phyloP scores from a whole-genome alignment of 2,329 filamentous ascomycete species.

The Fusarium sp. region DNA sequence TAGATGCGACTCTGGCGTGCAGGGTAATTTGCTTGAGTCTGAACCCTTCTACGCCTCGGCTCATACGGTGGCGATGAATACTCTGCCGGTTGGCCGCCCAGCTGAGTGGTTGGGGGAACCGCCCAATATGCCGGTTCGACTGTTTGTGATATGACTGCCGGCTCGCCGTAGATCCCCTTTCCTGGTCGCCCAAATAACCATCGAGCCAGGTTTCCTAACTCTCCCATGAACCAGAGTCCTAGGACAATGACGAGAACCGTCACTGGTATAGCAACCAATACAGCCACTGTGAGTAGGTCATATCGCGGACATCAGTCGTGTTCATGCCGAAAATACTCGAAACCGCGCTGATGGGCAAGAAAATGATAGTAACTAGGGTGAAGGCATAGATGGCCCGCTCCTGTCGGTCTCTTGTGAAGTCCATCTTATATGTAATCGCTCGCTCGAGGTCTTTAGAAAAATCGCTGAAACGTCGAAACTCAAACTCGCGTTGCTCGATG shows the following conservation, averaged over 20 bases:
- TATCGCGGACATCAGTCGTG: constrained; percentile 60
- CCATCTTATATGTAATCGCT: constrained; percentile 49
- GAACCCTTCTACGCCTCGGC: constrained; percentile 10
- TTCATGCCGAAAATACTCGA: constrained; percentile 66
- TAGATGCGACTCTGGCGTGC: background rate
- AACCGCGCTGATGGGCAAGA: constrained; percentile 58
- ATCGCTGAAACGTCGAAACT: constrained; percentile 46
- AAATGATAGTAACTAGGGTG: constrained; percentile 61
- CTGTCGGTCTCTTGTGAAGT: constrained; percentile 56
- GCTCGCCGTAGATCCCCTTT: constrained; percentile 15
- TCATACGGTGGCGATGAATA: constrained; percentile 17
- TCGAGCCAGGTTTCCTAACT: constrained; percentile 50
- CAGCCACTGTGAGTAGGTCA: constrained; percentile 58
- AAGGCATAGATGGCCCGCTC: constrained; percentile 61
- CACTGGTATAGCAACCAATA: constrained; percentile 62
- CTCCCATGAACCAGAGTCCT: constrained; percentile 57
- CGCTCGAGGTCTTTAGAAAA: constrained; percentile 47
- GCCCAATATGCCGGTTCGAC: constrained; percentile 15
- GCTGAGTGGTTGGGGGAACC: background rate
- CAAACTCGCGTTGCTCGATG: constrained; percentile 52
- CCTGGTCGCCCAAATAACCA: constrained; percentile 43
- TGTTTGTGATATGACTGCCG: constrained; percentile 17
- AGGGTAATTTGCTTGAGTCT: constrained; percentile 4
- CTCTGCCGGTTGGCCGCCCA: background rate
- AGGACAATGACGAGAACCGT: constrained; percentile 53